Evolutionary conservation across 495 filamentous ascomycete genomes (phyloP), one percentile per base, ranked within the genome.

Genomic region (Cenococcum geophilum): DNA sequence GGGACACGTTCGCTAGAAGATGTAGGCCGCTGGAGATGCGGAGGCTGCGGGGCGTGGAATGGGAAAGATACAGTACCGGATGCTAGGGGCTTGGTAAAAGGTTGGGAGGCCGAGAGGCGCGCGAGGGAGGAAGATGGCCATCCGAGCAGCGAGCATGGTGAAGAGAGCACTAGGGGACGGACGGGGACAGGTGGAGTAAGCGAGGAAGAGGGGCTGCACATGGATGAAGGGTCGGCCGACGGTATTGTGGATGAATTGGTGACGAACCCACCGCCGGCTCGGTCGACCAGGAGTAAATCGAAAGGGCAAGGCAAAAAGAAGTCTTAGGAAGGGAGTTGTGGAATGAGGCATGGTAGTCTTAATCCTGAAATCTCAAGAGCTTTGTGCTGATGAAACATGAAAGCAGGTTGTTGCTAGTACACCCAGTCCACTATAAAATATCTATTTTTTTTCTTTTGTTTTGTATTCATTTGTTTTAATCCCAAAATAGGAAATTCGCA

Each of bases 21-120:
- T 47, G 72, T 99, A 0, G 93, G 92, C 10, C 80, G 78, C 65
- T 99, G 93, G 93, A 84, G 86, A 55, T 99, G 93, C 75, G 86
- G 84, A 60, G 84, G 82, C 47, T 99, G 93, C 68, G 85, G 87
- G 0, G 77, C 83, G n/a, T 82, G 81, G 79, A 98, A 98, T 71
- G 92, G 92, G 1, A 81, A 85, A 65, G 87, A 90, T 62, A 84
- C 85, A 43, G 57, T 62, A 25, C 18, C 59, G 40, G 62, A 62
- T 20, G 59, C 63, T 4, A 49, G 59, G 5, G 60, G 27, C n/a
- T 48, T 70, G 21, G 62, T 62, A 11, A 51, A 65, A 47, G 47
- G 34, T 1, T 45, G 43, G 54, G 16, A 54, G 42, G 47, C 4
- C 16, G 53, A 40, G 21, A 60, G 43, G 51, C 21, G 16, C 10